Evolutionary conservation across 169 alveolate genomes (phyloP).

Genomic region (Condylostoma magnum): DNA sequence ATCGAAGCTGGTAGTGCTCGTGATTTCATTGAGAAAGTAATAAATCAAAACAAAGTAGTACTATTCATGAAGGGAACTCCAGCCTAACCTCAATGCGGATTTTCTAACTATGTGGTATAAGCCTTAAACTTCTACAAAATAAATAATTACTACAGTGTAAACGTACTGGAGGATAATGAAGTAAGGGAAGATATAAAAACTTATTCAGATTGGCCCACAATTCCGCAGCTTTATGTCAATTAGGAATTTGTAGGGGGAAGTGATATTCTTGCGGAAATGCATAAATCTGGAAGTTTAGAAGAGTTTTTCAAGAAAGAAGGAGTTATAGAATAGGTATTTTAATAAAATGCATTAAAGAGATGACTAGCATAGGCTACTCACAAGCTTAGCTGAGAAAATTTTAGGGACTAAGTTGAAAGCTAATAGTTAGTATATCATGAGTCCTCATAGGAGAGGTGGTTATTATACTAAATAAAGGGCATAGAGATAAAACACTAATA

Average conservation of each 20-base stretch:
- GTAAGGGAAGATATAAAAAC: constrained; percentile 86
- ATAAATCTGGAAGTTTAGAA: constrained; percentile 79
- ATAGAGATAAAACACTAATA: too few species aligned
- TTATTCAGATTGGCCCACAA: constrained; percentile 93
- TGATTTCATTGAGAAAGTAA: background rate
- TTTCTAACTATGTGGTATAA: constrained; percentile 23
- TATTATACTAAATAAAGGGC: too few species aligned
- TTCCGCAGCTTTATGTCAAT: constrained; percentile 89
- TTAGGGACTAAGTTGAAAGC: too few species aligned
- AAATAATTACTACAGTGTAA: constrained; percentile 60
- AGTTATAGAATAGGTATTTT: constrained; percentile 41
- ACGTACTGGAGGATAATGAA: constrained; percentile 78
- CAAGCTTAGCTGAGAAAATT: too few species aligned
- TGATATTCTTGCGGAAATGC: constrained; percentile 88
- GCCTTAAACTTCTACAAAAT: constrained; percentile 6
- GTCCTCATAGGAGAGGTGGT: too few species aligned
- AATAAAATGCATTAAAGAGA: constrained; percentile 47
- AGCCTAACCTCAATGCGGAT: constrained; percentile 50
- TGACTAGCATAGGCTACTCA: too few species aligned
- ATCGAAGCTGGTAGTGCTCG: too few species aligned
- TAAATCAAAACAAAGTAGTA: constrained; percentile 51
- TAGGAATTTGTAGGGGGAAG: constrained; percentile 87
- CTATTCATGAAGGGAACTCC: constrained; percentile 72
- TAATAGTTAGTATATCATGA: too few species aligned
- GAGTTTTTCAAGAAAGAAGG: constrained; percentile 60